phyloP scores from a whole-genome alignment of 495 filamentous ascomycete species.

The Clavariopsis aquatica region DNA sequence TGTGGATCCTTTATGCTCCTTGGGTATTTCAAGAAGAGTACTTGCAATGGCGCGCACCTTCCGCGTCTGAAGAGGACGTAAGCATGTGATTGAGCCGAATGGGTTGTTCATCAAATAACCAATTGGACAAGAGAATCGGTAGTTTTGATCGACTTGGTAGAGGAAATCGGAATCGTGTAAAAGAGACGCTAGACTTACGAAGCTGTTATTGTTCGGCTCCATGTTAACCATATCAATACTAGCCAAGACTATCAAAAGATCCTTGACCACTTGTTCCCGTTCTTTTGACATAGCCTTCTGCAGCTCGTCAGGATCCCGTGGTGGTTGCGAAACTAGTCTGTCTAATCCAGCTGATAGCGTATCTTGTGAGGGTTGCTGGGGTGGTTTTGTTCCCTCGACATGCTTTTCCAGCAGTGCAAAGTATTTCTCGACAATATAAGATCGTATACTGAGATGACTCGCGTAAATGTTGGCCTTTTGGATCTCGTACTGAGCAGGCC shows the following conservation, averaged over 20 bases:
- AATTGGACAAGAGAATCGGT: constrained; percentile 54
- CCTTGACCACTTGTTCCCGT: constrained; percentile 72
- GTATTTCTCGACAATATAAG: constrained; percentile 81
- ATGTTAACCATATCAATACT: constrained; percentile 77
- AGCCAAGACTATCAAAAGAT: constrained; percentile 66
- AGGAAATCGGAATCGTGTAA: neutral
- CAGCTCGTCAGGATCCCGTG: constrained; percentile 39
- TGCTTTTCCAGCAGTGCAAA: constrained; percentile 41
- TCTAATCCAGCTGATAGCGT: constrained; percentile 37
- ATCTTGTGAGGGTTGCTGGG: constrained; percentile 31
- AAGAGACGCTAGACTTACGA: constrained; percentile 49
- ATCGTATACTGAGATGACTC: constrained; percentile 71
- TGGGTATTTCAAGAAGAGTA: constrained; percentile 66
- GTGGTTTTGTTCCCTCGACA: constrained; percentile 31
- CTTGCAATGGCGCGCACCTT: constrained; percentile 73
- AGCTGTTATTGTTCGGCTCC: constrained; percentile 75
- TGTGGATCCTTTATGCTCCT: constrained; percentile 56
- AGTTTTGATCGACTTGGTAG: constrained; percentile 22
- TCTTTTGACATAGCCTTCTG: constrained; percentile 64
- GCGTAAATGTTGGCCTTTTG: constrained; percentile 82
- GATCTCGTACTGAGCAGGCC: constrained; percentile 72
- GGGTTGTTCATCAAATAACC: neutral
- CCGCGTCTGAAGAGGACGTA: constrained; percentile 33
- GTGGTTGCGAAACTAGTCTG: constrained; percentile 27
- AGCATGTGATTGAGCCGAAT: neutral